These are phyloP conservation scores for Bocquillonia castaneifolia DNA, from an alignment of 441 rosid genomes.

Conservation along the genomic window DNA sequence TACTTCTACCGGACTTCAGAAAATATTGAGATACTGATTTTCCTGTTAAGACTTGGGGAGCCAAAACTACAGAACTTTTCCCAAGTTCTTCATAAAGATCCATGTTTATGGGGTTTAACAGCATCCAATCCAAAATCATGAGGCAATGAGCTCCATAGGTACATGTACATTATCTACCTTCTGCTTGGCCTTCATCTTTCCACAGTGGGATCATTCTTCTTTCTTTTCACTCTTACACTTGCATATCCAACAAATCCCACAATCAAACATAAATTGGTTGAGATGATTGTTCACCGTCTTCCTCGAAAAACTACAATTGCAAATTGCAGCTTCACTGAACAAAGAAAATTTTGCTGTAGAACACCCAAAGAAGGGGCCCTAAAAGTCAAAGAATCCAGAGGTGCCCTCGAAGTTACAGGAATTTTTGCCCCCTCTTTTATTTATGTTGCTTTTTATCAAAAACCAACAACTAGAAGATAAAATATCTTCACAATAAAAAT, in stretches of 20 bases:
- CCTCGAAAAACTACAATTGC: slow-evolving; percentile 2
- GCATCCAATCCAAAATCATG: neutral
- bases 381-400: neutral
- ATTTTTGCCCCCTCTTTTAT: too few species aligned
- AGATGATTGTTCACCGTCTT: neutral
- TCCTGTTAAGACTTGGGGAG: neutral
- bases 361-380: neutral
- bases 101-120: neutral
- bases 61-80: neutral
- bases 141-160: neutral
- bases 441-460: too few species aligned
- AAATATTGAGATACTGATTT: slow-evolving; percentile 1
- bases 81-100: neutral
- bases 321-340: neutral
- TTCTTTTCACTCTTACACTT: neutral
- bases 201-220: too few species aligned
- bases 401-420: too few species aligned
- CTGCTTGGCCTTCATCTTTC: neutral
- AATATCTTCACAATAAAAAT: neutral
- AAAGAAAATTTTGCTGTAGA: neutral
- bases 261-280: neutral
- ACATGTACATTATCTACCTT: neutral
- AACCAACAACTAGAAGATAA: neutral
- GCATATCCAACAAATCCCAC: neutral
- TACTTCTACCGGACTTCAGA: slow-evolving; percentile 28